These are phyloP conservation scores for Penicillium capsulatum DNA, from an alignment of 2,329 filamentous ascomycete species.

Conservation along the genomic window DNA sequence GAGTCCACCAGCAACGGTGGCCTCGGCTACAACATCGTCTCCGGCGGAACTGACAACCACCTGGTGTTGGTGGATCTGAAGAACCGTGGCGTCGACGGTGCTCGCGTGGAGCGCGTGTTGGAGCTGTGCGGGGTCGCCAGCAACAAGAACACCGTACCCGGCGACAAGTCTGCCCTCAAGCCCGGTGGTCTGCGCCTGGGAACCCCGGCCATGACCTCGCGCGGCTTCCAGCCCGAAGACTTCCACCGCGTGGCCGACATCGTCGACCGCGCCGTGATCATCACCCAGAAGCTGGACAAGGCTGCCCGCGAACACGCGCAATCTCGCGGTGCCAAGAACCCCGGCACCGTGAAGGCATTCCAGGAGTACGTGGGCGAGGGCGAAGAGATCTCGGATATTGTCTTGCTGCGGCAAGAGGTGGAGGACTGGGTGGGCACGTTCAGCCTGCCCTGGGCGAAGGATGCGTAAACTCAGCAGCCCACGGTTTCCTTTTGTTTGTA, in stretches of 20 bases:
- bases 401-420: slow-evolving; percentile 82
- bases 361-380: slow-evolving; percentile 77
- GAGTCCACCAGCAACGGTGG: slow-evolving; percentile 66
- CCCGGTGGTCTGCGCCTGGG: slow-evolving; percentile 92
- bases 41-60: slow-evolving; percentile 94
- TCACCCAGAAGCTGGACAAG: slow-evolving; percentile 74
- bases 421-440: slow-evolving; percentile 82
- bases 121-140: slow-evolving; percentile 93
- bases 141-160: slow-evolving; percentile 98
- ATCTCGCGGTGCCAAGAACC: slow-evolving; percentile 79
- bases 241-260: slow-evolving; percentile 83
- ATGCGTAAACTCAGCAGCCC: too few species aligned
- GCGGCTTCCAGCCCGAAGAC: slow-evolving; percentile 84
- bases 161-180: slow-evolving; percentile 87
- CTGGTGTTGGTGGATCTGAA: slow-evolving; percentile 95
- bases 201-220: slow-evolving; percentile 94
- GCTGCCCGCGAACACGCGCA: slow-evolving; percentile 67
- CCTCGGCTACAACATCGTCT: slow-evolving; percentile 89
- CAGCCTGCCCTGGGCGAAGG: slow-evolving; percentile 75
- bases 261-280: slow-evolving; percentile 75
- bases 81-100: slow-evolving; percentile 80
- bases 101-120: slow-evolving; percentile 82
- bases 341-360: slow-evolving; percentile 99
- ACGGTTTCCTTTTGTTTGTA: slow-evolving; percentile 16
- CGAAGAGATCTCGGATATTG: slow-evolving; percentile 78